Percentiles rank a stretch among this genome's conserved stretches.
Evolutionary conservation across 768 basidiomycete genomes (phyloP).

Genomic region (Podaxis sp.): DNA sequence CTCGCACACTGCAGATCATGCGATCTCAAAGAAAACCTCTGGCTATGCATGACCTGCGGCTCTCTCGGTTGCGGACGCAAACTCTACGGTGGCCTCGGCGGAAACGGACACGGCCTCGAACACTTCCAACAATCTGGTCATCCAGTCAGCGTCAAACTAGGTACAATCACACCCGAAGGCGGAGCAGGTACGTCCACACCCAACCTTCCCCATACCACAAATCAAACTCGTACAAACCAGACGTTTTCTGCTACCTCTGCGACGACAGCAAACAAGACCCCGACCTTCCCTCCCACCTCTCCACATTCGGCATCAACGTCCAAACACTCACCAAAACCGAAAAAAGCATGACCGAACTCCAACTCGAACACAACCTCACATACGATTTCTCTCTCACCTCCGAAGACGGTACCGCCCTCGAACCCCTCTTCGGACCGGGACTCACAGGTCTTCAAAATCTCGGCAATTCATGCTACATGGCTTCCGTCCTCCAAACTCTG

Average conservation of each 20-base stretch:
- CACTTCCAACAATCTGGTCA: constrained; percentile 79
- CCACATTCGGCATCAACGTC: constrained; percentile 86
- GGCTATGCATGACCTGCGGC: constrained; percentile 94
- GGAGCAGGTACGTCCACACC: constrained; percentile 79
- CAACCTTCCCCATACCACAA: no score
- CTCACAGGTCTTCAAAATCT: constrained; percentile 90
- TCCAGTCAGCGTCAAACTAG: constrained; percentile 86
- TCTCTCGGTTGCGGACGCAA: constrained; percentile 85
- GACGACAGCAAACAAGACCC: constrained; percentile 83
- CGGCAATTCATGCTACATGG: constrained; percentile 99
- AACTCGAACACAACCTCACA: constrained; percentile 94
- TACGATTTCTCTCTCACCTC: constrained; percentile 92
- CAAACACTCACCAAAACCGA: constrained; percentile 84
- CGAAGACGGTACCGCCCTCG: constrained; percentile 83
- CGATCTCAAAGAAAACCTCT: constrained; percentile 87
- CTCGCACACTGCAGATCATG: constrained; percentile 82
- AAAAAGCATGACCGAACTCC: constrained; percentile 95
- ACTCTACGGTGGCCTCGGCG: constrained; percentile 78
- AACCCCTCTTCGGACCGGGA: constrained; percentile 86
- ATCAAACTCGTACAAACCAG: no score
- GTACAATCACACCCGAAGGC: constrained; percentile 96
- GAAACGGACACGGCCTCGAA: constrained; percentile 85
- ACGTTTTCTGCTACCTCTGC: constrained; percentile 93
- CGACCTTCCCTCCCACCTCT: constrained; percentile 68
- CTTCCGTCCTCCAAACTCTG: constrained; percentile 84